These are phyloP conservation scores for sorghum (Sorghum bicolor) DNA, from an alignment of 176 grass and related monocot species.

Conservation along the genomic window DNA sequence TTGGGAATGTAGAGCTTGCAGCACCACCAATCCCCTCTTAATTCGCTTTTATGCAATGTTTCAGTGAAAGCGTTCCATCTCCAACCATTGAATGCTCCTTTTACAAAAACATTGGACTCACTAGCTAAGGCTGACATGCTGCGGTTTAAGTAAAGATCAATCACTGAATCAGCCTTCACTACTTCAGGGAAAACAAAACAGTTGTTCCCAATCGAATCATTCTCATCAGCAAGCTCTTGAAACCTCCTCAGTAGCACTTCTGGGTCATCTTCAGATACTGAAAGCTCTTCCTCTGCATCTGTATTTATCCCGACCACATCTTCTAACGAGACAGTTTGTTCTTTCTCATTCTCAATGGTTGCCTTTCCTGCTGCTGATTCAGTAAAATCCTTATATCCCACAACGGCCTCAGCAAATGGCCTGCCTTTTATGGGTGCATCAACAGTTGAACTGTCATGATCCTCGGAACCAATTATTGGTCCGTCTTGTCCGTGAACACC, in stretches of 20 bases:
- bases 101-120: slow-evolving; percentile 61
- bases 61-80: slow-evolving; percentile 82
- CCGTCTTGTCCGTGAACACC: slow-evolving; percentile 7
- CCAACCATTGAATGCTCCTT: slow-evolving; percentile 92
- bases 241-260: slow-evolving; percentile 42
- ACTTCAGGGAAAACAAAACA: slow-evolving; percentile 69
- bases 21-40: slow-evolving; percentile 90
- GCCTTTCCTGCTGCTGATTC: not conserved
- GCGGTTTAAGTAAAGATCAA: slow-evolving; percentile 74
- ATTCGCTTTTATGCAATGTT: slow-evolving; percentile 64
- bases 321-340: not conserved
- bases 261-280: slow-evolving; percentile 25
- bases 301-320: not conserved
- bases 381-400: not conserved
- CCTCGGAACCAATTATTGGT: not conserved
- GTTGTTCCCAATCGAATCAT: slow-evolving; percentile 46
- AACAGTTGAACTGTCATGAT: slow-evolving; percentile 12
- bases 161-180: slow-evolving; percentile 45
- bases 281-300: not conserved
- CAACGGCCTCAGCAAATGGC: not conserved
- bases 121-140: slow-evolving; percentile 56
- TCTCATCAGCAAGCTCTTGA: slow-evolving; percentile 66
- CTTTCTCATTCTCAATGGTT: not conserved
- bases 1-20: slow-evolving; percentile 86
- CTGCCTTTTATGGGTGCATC: slow-evolving; percentile 8